Evolutionary conservation across 495 filamentous ascomycete genomes (phyloP).

Genomic region (Penicillium dipodomyicola): DNA sequence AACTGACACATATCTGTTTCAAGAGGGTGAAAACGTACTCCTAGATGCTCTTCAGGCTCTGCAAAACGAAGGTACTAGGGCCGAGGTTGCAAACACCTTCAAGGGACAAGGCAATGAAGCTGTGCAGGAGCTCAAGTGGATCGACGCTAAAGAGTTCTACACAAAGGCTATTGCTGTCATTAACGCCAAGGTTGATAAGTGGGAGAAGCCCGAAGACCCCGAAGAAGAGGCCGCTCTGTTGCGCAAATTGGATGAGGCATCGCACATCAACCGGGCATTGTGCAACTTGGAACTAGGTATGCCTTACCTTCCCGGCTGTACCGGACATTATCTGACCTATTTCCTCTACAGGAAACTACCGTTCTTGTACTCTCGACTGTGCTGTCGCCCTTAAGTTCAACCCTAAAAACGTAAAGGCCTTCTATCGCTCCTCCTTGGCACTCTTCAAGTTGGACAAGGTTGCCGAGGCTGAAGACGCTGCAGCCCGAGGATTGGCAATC

Average conservation of each 20-base stretch:
- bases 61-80: constrained; percentile 85
- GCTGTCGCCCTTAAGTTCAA: constrained; percentile 76
- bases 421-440: constrained; percentile 76
- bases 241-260: constrained; percentile 63
- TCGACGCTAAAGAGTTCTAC: constrained; percentile 89
- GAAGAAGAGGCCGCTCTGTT: constrained; percentile 57
- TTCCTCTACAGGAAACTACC: constrained; percentile 65
- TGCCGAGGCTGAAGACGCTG: constrained; percentile 72
- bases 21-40: constrained; percentile 64
- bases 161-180: constrained; percentile 74
- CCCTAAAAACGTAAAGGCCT: constrained; percentile 77
- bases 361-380: constrained; percentile 78
- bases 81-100: constrained; percentile 75
- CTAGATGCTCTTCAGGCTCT: constrained; percentile 86
- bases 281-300: constrained; percentile 76
- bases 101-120: constrained; percentile 88
- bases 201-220: constrained; percentile 43
- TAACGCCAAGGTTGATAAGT: constrained; percentile 54
- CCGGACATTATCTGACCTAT: constrained; percentile 11
- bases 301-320: constrained; percentile 15
- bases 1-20: constrained; percentile 1
- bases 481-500: constrained; percentile 64
- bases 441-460: constrained; percentile 71
- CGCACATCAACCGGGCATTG: constrained; percentile 80
- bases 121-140: constrained; percentile 69